Evolutionary conservation across 2,329 filamentous ascomycete species (phyloP).

Genomic region (Neophaeococcomyces aloes): DNA sequence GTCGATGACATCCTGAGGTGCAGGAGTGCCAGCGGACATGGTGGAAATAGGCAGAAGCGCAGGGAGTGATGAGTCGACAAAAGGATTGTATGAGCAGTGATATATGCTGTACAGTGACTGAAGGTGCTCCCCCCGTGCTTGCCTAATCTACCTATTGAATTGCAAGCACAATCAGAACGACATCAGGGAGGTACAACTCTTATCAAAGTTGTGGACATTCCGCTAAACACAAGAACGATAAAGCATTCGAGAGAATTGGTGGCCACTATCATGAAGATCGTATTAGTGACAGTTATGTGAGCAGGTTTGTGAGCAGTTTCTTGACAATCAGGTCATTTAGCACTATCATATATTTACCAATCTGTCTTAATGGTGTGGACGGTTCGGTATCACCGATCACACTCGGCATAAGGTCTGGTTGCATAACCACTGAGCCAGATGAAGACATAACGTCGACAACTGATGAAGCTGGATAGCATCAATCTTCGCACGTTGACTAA

Average conservation of each 20-base stretch:
- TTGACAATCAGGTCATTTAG: too few relatives aligned
- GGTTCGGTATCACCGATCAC: conserved; percentile 3
- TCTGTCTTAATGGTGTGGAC: neutral
- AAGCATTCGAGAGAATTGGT: too few relatives aligned
- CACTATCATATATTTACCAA: neutral
- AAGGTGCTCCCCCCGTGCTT: too few relatives aligned
- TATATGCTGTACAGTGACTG: too few relatives aligned
- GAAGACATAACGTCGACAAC: conserved; percentile 16
- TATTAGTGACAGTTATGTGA: too few relatives aligned
- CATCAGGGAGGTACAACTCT: too few relatives aligned
- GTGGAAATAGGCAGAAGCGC: neutral
- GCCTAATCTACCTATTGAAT: too few relatives aligned
- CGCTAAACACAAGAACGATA: too few relatives aligned
- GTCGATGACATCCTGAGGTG: neutral
- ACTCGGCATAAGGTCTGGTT: conserved; percentile 5
- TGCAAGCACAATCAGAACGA: too few relatives aligned
- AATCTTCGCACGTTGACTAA: conserved; percentile 22
- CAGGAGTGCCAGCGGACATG: neutral
- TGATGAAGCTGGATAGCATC: conserved; percentile 13
- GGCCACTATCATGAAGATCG: neutral
- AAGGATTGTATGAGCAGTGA: neutral
- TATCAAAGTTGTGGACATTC: too few relatives aligned
- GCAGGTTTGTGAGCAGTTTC: too few relatives aligned
- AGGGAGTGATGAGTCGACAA: neutral
- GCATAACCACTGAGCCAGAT: conserved; percentile 5